phyloP scores from a whole-genome alignment of 2,329 filamentous ascomycete species.

The Zasmidium angulare region DNA sequence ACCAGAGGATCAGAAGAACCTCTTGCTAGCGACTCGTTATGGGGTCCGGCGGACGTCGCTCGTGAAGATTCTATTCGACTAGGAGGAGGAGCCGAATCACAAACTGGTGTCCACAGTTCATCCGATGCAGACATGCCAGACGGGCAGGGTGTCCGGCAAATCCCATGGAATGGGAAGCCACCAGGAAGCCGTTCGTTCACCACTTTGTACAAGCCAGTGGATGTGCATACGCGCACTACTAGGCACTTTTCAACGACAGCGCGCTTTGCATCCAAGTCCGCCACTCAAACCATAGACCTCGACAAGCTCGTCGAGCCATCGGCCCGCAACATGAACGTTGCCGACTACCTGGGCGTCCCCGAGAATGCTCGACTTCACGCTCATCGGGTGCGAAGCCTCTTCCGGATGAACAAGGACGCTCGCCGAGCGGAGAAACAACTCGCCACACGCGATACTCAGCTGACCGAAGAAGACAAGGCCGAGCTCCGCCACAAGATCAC shows the following conservation, averaged over 20 bases:
- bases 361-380: slow-evolving; percentile 6
- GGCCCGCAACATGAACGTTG: slow-evolving; percentile 21
- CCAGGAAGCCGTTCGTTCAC: neutral
- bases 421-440: slow-evolving; percentile 6
- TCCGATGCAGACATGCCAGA: too few species aligned
- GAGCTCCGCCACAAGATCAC: slow-evolving; percentile 10
- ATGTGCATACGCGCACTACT: neutral
- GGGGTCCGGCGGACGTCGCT: neutral
- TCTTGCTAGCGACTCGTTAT: neutral
- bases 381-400: slow-evolving; percentile 18
- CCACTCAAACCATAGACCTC: neutral
- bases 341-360: slow-evolving; percentile 24
- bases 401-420: slow-evolving; percentile 10
- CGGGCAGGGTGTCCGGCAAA: too few species aligned
- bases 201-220: neutral
- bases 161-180: neutral
- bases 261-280: neutral
- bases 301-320: slow-evolving; percentile 15
- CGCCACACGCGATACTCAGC: slow-evolving; percentile 1
- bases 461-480: slow-evolving; percentile 12
- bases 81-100: neutral
- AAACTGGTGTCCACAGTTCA: neutral
- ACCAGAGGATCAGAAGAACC: neutral
- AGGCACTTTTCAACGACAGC: neutral
- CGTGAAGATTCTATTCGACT: neutral